Evolutionary conservation across 495 filamentous ascomycete species (phyloP).

Genomic region (Monascus purpureus): DNA sequence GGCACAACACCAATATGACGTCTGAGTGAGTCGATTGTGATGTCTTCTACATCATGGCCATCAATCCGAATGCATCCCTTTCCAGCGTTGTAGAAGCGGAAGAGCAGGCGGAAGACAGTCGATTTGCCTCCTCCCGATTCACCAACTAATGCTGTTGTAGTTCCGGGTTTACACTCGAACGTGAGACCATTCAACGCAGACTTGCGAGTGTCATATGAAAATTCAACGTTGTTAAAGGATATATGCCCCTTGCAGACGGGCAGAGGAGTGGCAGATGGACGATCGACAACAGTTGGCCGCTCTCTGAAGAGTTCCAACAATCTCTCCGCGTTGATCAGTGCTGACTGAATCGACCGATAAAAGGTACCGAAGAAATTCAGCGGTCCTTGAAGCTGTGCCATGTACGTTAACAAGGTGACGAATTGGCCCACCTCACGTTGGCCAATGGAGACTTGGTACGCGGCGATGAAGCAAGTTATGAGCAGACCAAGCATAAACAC

Average conservation of each 20-base stretch:
- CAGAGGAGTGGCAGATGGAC: constrained; percentile 39
- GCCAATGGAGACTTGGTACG: constrained; percentile 71
- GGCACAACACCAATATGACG: constrained; percentile 88
- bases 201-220: constrained; percentile 79
- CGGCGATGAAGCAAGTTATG: constrained; percentile 69
- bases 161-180: constrained; percentile 75
- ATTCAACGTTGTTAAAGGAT: constrained; percentile 72
- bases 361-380: constrained; percentile 98
- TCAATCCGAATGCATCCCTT: constrained; percentile 72
- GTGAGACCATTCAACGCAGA: constrained; percentile 70
- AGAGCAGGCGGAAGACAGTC: constrained; percentile 89
- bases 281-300: constrained; percentile 77
- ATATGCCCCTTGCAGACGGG: constrained; percentile 62
- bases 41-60: constrained; percentile 64
- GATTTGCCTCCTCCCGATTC: constrained; percentile 96
- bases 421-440: constrained; percentile 64
- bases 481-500: constrained; percentile 88
- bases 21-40: constrained; percentile 89
- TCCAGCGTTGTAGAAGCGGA: constrained; percentile 80
- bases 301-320: constrained; percentile 93
- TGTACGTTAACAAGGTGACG: constrained; percentile 70
- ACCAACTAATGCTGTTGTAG: constrained; percentile 88
- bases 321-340: constrained; percentile 92
- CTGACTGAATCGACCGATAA: constrained; percentile 88
- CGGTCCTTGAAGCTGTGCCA: constrained; percentile 81